These are phyloP conservation scores for Agrocybe pediades DNA, from an alignment of 768 basidiomycete species.

Conservation along the genomic window DNA sequence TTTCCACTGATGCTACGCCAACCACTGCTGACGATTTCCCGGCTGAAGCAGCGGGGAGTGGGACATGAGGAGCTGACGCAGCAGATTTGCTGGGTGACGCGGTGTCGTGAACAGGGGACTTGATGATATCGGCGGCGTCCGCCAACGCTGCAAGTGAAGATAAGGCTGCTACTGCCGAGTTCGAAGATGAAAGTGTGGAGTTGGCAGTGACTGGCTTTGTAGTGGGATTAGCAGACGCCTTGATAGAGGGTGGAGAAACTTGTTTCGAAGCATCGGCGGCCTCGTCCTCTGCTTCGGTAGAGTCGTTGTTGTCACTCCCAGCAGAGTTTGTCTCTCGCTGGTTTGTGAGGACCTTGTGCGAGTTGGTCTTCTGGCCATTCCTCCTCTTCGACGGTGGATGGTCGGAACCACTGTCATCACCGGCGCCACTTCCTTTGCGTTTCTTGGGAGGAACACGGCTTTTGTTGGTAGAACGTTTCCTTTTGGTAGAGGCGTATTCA, in stretches of 20 bases:
- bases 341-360: constrained; percentile 10
- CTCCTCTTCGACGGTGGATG: constrained; percentile 10
- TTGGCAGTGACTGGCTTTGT: constrained; percentile 1
- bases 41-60: constrained; percentile 38
- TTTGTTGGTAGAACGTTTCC: constrained; percentile 14
- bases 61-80: constrained; percentile 51
- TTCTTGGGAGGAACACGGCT: constrained; percentile 18
- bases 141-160: constrained; percentile 21
- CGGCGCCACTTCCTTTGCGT: constrained; percentile 19
- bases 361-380: constrained; percentile 8
- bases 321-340: constrained; percentile 11
- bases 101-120: constrained; percentile 18
- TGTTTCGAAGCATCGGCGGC: constrained; percentile 6
- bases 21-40: constrained; percentile 1
- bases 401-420: constrained; percentile 21
- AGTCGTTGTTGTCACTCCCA: constrained; percentile 14
- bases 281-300: constrained; percentile 21
- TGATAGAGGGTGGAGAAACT: constrained; percentile 15
- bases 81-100: constrained; percentile 36
- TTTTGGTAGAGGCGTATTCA: constrained; percentile 20
- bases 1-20: neutral
- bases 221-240: constrained; percentile 1
- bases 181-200: constrained; percentile 1
- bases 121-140: constrained; percentile 31
- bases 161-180: constrained; percentile 20